Conservation (phyloP, 2,329 filamentous ascomycete species). For the Gliomastix tumulicola region DNA sequence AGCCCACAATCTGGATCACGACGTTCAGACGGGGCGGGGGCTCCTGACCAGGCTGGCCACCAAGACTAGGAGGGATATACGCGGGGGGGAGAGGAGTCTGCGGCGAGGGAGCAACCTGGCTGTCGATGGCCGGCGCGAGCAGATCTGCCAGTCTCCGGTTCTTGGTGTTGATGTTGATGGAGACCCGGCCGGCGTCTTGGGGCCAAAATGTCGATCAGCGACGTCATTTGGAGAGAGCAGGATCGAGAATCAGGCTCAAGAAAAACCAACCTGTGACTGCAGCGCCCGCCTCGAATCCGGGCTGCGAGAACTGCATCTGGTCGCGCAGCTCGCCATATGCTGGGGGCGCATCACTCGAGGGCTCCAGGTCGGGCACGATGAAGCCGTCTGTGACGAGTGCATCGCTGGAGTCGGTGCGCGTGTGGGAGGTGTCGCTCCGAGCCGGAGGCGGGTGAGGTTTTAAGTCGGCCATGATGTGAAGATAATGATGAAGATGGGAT, state of each 20-base stretch:
- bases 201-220: no score
- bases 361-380: conserved; percentile 19
- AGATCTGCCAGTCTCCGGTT: conserved; percentile 59
- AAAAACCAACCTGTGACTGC: conserved; percentile 40
- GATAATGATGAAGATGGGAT: no score
- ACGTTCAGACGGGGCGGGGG: conserved; percentile 58
- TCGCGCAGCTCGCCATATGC: conserved; percentile 52
- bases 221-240: no score
- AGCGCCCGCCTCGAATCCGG: conserved; percentile 57
- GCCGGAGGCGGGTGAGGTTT: not conserved
- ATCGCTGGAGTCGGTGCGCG: not conserved
- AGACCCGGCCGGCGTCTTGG: conserved; percentile 66
- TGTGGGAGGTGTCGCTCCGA: no score
- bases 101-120: conserved; percentile 45
- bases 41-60: conserved; percentile 51
- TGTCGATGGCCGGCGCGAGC: conserved; percentile 55
- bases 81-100: conserved; percentile 49
- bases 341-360: conserved; percentile 35
- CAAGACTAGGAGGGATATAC: conserved; percentile 68
- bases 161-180: conserved; percentile 73
- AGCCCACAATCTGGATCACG: conserved; percentile 70
- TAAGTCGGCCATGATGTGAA: no score
- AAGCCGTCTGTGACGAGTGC: conserved; percentile 28
- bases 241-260: no score
- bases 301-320: conserved; percentile 51